phyloP scores from a whole-genome alignment of 1,284 basidiomycete genomes.

The Boletus semigastroideus region DNA sequence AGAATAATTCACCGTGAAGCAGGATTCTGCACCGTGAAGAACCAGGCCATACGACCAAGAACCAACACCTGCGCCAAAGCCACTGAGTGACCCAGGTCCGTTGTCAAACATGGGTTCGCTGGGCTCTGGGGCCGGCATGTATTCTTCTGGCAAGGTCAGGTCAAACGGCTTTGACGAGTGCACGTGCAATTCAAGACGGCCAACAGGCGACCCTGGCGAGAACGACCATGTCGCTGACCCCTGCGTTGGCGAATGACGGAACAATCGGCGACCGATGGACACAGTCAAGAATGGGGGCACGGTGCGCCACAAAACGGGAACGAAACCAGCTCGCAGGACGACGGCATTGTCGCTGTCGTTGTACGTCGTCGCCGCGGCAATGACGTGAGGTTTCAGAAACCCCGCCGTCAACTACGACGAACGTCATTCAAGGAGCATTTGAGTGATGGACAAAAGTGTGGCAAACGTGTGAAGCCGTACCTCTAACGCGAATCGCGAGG shows the following conservation, averaged over 20 bases:
- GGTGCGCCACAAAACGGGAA: conserved; percentile 28
- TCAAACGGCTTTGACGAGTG: conserved; percentile 35
- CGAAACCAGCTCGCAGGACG: conserved; percentile 23
- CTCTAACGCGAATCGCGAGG: conserved; percentile 50
- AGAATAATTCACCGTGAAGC: conserved; percentile 33
- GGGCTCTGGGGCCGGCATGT: conserved; percentile 14
- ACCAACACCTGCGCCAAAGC: conserved; percentile 31
- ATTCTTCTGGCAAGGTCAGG: conserved; percentile 29
- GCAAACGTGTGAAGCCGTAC: conserved; percentile 34
- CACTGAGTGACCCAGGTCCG: conserved; percentile 31
- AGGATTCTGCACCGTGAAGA: conserved; percentile 31
- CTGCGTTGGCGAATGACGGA: conserved; percentile 31
- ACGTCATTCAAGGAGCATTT: conserved; percentile 5
- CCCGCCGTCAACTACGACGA: conserved; percentile 30
- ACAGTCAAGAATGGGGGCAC: conserved; percentile 34
- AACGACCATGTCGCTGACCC: conserved; percentile 28
- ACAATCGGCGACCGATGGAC: conserved; percentile 34
- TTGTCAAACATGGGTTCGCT: conserved; percentile 27
- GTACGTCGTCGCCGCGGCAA: conserved; percentile 40
- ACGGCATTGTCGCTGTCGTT: conserved; percentile 33
- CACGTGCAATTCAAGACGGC: conserved; percentile 31
- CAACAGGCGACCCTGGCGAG: conserved; percentile 22
- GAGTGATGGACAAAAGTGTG: conserved; percentile 23
- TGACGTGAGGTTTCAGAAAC: conserved; percentile 37
- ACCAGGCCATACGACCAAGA: conserved; percentile 34